Conservation (phyloP, 2,329 filamentous ascomycete species). For the Aaosphaeria arxii region DNA sequence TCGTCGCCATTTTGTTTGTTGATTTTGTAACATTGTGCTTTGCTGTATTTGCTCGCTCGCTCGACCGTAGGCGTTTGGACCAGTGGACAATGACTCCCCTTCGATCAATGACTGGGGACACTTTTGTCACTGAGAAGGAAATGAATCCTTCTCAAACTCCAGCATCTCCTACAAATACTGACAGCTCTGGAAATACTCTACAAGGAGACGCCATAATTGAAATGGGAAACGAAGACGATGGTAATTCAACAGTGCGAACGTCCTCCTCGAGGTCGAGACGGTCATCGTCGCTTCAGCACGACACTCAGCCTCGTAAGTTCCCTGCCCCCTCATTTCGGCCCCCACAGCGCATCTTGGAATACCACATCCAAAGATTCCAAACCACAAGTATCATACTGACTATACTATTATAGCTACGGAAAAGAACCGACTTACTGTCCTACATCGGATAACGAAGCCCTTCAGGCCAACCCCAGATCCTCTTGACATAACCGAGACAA, state of each 20-base stretch:
- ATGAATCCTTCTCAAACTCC: conserved; percentile 1
- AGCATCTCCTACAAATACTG: conserved; percentile 25
- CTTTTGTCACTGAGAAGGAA: conserved; percentile 20
- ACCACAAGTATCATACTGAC: background rate
- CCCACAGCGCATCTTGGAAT: conserved; percentile 1
- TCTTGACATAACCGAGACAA: conserved; percentile 25
- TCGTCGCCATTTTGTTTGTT: no score
- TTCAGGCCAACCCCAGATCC: conserved; percentile 31
- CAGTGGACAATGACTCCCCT: conserved; percentile 21
- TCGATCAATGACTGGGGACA: conserved; percentile 32
- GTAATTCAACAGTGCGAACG: conserved; percentile 9
- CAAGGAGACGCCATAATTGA: conserved; percentile 31
- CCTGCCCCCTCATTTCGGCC: conserved; percentile 8
- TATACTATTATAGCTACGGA: background rate
- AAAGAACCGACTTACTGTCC: conserved; percentile 17
- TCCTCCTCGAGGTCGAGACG: conserved; percentile 3
- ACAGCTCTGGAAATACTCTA: conserved; percentile 17
- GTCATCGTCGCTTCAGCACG: conserved; percentile 10
- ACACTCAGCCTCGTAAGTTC: conserved; percentile 33
- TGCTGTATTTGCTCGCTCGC: no score
- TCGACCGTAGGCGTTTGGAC: no score
- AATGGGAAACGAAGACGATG: conserved; percentile 17
- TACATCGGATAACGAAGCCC: conserved; percentile 25
- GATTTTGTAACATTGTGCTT: no score
- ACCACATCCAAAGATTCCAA: background rate